Evolutionary conservation across 164 flowering plant genomes (phyloP), one percentile per base, ranked within the genome.

Genomic region (Vitis labrusca): DNA sequence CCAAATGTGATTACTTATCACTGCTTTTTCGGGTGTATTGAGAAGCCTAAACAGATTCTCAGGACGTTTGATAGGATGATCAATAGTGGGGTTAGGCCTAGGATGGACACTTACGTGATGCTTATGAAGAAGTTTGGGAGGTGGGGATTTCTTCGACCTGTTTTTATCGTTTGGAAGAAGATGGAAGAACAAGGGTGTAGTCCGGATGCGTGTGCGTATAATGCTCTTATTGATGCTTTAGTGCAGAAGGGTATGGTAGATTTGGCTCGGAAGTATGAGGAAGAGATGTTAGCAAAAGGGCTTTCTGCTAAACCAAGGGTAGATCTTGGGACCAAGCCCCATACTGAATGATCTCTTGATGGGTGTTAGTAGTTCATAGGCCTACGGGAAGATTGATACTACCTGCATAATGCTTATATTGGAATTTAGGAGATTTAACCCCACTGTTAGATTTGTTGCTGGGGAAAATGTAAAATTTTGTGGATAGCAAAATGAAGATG

Each of bases 111-210:
- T 2, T 93, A 81, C 80, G 97, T 93, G 72, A 85, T 95, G 99
- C 84, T 95, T 48, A 77, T 95, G 76, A 88, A 85, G 79, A 95
- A 90, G 77, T 95, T 93, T 83, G 96, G 94, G 72, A 84, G 91
- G 63, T 95, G 94, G 97, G 99, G 97, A 10, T 95, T 90, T 78
- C 97, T 95, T 50, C 75, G 93, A 52, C 92, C 91, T 0, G 88
- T 87, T 67, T 88, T 89, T 62, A n/a, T 78, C 10, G 76, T 91
- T 14, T 95, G 99, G 97, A 75, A 88, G 67, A 89, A 82, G 81
- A 95, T 95, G 97, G 78, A 83, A 76, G 86, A 90, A 59, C 86
- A 77, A 48, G 92, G 96, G 2, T 78, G 80, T 63, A 87, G 93
- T 72, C 99, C 98, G 0, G 82, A 88, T 79, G 93, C 76, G 63